Base-by-base conservation (phyloP, 75 land plant genomes). In the Cupressus sempervirens region DNA sequence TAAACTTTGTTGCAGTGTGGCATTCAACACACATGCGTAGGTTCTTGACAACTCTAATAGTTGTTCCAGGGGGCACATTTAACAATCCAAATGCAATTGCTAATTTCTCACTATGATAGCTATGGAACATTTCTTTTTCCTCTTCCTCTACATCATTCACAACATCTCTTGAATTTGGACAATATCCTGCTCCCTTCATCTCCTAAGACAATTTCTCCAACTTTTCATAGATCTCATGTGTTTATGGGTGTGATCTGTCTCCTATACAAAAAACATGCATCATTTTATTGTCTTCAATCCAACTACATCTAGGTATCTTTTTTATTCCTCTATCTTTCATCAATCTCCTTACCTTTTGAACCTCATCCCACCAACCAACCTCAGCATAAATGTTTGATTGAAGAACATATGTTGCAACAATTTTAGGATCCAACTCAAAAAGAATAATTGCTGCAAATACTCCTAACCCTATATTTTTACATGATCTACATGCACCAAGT, bases 311-410 rank as follows among this genome's bases (percentile, higher is more conserved):
- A 34, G 83, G 67, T 2, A 45, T 58, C 29, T 82, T 82, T 35
- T 45, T 82, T 3, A 82, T n/a, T 34, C 83, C 74, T 26, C 13
- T 82, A 23, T 50, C 83, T 29, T n/a, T 50, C 83, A 82, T 82
- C 67, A 52, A 50, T 34, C 36, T n/a, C 68, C 83, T 82, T n/a
- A 82, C 30, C 67, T 82, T 82, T 50, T 34, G 36, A 20, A 82
- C 83, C 40, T 50, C 54, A 58, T 82, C 29, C 54, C 68, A 82
- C 56, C 35, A 29, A 12, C 30, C 46, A 18, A n/a, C 83, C 23
- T 23, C 84, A 11, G 85, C 85, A 76, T 84, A 84, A 45, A 84
- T 76, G 82, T 84, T 80, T 81, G 85, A 84, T 4, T 81, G 82
- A 23, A 84, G 43, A 18, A 74, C 85, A 16, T 81, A 84, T 8